Conservation (phyloP, 495 filamentous ascomycete genomes). For the Neurospora sp. region DNA sequence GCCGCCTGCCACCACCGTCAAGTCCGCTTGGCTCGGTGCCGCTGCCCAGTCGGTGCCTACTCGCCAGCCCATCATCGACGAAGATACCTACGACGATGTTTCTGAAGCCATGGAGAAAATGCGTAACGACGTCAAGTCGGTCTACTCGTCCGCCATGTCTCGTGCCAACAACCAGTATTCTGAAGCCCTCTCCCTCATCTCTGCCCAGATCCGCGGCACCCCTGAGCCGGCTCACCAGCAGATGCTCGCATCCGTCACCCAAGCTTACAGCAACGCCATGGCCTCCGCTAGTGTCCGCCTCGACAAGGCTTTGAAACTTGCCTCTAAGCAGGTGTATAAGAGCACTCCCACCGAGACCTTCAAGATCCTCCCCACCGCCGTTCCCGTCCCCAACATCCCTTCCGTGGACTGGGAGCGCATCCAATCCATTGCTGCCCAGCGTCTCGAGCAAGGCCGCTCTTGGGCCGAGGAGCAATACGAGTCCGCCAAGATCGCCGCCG, state of each 20-base stretch:
- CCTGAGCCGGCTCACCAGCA: constrained; percentile 51
- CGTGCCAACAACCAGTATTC: constrained; percentile 54
- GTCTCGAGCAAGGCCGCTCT: constrained; percentile 52
- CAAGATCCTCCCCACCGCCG: constrained; percentile 18
- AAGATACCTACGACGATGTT: constrained; percentile 38
- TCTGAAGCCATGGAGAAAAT: constrained; percentile 55
- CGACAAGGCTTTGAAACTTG: constrained; percentile 36
- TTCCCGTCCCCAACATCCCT: constrained; percentile 15
- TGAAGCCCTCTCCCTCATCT: constrained; percentile 54
- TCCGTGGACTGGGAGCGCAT: constrained; percentile 29
- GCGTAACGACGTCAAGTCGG: constrained; percentile 38
- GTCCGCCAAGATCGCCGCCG: constrained; percentile 46
- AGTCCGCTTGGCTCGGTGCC: constrained; percentile 35
- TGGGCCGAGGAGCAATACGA: constrained; percentile 57
- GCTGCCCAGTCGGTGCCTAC: constrained; percentile 35
- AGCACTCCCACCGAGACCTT: constrained; percentile 34
- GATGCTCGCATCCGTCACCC: constrained; percentile 56
- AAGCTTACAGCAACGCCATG: constrained; percentile 56
- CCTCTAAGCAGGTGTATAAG: constrained; percentile 32
- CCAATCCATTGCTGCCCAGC: constrained; percentile 52
- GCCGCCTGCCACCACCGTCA: constrained; percentile 14
- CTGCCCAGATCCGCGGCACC: constrained; percentile 55
- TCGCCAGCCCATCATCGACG: constrained; percentile 31
- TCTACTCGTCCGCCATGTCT: constrained; percentile 51
- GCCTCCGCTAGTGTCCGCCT: constrained; percentile 50